Evolutionary conservation across 768 basidiomycete species (phyloP), one percentile per base, ranked within the genome.

Genomic region (Trametes maxima): DNA sequence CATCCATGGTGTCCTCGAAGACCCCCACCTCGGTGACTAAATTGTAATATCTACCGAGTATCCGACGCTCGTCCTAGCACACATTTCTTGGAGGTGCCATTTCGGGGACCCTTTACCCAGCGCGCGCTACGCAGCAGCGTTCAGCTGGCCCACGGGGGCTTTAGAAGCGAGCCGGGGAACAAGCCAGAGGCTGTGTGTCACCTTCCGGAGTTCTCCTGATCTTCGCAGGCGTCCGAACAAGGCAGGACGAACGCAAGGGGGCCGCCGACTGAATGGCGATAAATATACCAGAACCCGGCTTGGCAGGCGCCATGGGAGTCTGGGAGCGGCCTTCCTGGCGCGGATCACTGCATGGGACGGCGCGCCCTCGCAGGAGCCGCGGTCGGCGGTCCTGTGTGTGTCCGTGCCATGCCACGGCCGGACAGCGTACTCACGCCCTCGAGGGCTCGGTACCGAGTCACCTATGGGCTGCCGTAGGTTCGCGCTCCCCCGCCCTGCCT

Each of bases 101-200:
- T 54, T 39, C 43, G 44, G 61, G 61, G 1, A 47, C 56, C 36
- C 46, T 48, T 49, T 57, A 56, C 55, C 55, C 49, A 57, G 47
- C 43, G 51, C 28, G 28, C 46, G 45, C 19, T 35, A 25, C 36
- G 49, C 39, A 47, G 17, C 53, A 50, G 35, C 22, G 57, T 51
- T 48, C 63, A 64, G 54, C 58, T 64, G 63, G 39, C 39, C 59
- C 28, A 40, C 64, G 64, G 64, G 6, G 55, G 59, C 56, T 49
- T 39, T 65, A 65, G 64, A 65, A 65, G 64, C 64, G 21, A 45
- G 4, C 59, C 64, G 64, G 59, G 64, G 63, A 65, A 65, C 59
- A 65, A 64, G 57, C 62, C 56, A 64, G 57, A 64, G 62, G 62
- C 57, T 60, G 56, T 65, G 64, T 50, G 64, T 39, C 54, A 51